Evolutionary conservation across 768 basidiomycete species (phyloP), one percentile per base, ranked within the genome.

Genomic region (Cystobasidium onofrii): DNA sequence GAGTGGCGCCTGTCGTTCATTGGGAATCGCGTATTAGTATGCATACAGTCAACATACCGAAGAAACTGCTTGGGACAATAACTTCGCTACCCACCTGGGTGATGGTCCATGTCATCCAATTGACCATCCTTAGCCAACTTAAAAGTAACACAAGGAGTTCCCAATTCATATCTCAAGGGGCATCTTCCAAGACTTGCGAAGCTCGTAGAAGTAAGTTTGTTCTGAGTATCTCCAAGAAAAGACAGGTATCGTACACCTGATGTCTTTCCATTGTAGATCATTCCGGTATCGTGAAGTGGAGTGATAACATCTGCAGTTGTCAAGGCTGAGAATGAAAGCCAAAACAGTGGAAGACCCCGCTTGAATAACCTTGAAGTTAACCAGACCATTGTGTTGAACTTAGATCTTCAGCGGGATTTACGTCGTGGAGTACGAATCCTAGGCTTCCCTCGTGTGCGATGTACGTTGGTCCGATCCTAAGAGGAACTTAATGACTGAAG

Each of bases 161-260:
- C 69, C 12, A 71, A 36, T 7, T 44, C 36, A n/a, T 57, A 60
- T 36, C 54, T 31, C 2, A 23, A 46, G 10, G 69, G 69, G 34
- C 67, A 70, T 46, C 23, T 54, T 29, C 41, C 67, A 9, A 70
- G 15, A 46, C 67, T 70, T 20, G 44, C 69, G 36, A 71, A 71
- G 55, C 69, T 71, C 23, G 69, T 71, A 29, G 29, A 33, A 44
- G 52, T 71, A 54, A 71, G 69, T 55, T 71, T 71, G 39, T 71
- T 71, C 29, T 71, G 25, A 2, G 69, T 71, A 31, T 71, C 55
- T 13, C 69, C 69, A 2, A 71, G 31, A 15, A 71, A 52, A n/a
- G 54, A 57, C 1, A 71, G 69, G 29, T 61, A 61, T 36, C 69
- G 69, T 10, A 60, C 43, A 12, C 69, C 69, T 6, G 25, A 33